phyloP scores from a whole-genome alignment of 148 eudicot species.

The Camellia lanceoleosa region DNA sequence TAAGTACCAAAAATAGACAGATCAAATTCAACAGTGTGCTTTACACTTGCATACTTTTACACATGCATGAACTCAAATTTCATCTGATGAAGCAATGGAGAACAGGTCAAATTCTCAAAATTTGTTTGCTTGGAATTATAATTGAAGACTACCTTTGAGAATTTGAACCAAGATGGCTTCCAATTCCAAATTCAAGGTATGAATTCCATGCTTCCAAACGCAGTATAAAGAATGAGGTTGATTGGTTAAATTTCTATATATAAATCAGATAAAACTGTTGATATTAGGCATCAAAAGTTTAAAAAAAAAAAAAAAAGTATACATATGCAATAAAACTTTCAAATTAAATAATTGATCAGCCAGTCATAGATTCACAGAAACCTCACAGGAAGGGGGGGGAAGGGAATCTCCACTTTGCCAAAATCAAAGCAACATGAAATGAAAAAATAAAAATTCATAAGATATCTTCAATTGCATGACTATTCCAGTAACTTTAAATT shows the following conservation, averaged over 20 bases:
- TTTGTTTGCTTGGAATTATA: not conserved
- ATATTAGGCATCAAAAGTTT: not conserved
- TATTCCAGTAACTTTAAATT: not conserved
- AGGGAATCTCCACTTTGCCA: not conserved
- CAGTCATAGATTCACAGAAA: not conserved
- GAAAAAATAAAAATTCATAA: not conserved
- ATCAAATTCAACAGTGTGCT: not conserved
- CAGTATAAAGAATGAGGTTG: not conserved
- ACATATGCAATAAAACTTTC: no score
- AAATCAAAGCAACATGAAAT: not conserved
- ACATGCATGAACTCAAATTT: not conserved
- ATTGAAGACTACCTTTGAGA: not conserved
- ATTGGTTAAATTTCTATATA: not conserved
- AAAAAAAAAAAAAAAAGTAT: no score
- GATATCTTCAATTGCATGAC: not conserved
- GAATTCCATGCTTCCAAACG: constrained; percentile 1
- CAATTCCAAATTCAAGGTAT: constrained; percentile 6
- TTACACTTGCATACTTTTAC: not conserved
- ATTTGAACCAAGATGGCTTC: not conserved
- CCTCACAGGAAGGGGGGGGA: no score
- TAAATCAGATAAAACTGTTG: not conserved
- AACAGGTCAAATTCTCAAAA: not conserved
- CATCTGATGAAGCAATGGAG: not conserved
- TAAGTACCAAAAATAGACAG: not conserved
- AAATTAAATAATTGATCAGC: not conserved